phyloP scores from a whole-genome alignment of 257 asterid species.

The Linderniella brevidens region DNA sequence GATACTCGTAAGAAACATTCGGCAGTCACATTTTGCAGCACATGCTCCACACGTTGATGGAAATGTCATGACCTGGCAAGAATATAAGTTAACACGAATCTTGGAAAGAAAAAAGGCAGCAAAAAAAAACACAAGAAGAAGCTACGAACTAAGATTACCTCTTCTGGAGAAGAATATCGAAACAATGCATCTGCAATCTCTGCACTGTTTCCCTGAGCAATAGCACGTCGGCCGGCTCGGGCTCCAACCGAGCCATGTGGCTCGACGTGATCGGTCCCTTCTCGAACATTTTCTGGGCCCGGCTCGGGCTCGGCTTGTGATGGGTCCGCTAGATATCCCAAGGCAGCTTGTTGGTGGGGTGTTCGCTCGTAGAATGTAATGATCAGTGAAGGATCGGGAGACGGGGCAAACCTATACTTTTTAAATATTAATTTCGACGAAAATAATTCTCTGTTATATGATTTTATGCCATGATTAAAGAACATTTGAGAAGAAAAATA shows the following conservation, averaged over 20 bases:
- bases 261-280: conserved; percentile 22
- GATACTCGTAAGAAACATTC: conserved; percentile 96
- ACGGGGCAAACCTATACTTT: conserved; percentile 68
- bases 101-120: background rate
- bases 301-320: conserved; percentile 29
- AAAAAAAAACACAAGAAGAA: background rate
- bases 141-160: conserved; percentile 25
- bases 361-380: conserved; percentile 79
- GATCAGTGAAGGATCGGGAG: conserved; percentile 65
- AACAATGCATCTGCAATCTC: conserved; percentile 74
- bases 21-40: conserved; percentile 50
- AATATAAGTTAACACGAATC: background rate
- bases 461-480: no score
- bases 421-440: no score
- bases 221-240: conserved; percentile 66
- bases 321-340: conserved; percentile 57
- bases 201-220: conserved; percentile 77
- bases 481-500: background rate
- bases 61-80: conserved; percentile 75
- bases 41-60: conserved; percentile 91
- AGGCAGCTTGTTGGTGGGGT: conserved; percentile 62
- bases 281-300: conserved; percentile 18
- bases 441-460: no score
- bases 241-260: conserved; percentile 97
- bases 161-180: conserved; percentile 91